These are phyloP conservation scores for Cenchrus purpureus DNA, from an alignment of 176 grass and related monocot genomes.

Conservation along the genomic window DNA sequence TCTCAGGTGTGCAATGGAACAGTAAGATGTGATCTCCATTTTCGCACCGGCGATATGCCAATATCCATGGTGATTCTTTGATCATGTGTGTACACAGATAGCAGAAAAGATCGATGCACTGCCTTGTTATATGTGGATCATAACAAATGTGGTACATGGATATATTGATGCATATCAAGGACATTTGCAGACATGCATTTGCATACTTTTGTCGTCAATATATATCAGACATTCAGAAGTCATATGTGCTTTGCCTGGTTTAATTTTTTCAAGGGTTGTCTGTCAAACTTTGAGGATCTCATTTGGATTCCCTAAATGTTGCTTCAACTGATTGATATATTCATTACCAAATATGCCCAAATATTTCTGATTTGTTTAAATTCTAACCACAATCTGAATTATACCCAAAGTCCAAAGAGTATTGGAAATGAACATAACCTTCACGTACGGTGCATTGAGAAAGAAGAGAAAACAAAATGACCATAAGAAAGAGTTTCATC, in stretches of 20 bases:
- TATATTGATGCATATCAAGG: background rate
- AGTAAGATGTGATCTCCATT: background rate
- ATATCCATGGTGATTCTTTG: background rate
- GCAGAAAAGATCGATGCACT: background rate
- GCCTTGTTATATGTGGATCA: no score
- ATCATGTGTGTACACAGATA: background rate
- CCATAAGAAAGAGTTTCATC: conserved; percentile 7
- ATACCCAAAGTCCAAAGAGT: background rate
- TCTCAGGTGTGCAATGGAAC: conserved; percentile 6
- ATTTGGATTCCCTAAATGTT: background rate
- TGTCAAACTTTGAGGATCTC: background rate
- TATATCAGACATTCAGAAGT: background rate
- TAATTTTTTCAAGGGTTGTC: background rate
- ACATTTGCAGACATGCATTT: background rate
- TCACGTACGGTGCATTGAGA: no score
- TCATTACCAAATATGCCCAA: background rate
- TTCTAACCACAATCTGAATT: background rate
- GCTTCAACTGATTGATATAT: background rate
- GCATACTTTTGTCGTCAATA: background rate
- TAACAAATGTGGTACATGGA: no score
- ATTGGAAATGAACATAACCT: background rate
- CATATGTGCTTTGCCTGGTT: background rate
- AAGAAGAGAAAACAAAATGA: background rate
- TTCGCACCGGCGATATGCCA: background rate
- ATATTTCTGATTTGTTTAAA: no score